Conservation (phyloP, 2,329 filamentous ascomycete species). For the Phaeosphaeria sp. region DNA sequence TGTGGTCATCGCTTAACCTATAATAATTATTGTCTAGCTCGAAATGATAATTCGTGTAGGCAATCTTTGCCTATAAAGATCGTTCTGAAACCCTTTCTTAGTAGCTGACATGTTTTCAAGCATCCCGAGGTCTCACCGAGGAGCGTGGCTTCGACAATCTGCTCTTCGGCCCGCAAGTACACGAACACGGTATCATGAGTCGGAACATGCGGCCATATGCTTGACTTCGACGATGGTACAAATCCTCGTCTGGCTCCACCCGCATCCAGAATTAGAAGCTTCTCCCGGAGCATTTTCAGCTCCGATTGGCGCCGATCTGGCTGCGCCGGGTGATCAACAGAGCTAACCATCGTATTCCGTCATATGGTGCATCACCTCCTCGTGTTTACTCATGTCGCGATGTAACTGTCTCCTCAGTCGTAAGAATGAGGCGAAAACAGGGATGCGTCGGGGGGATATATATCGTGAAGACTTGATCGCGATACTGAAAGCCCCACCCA, state of each 20-base stretch:
- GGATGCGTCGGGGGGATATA: not conserved
- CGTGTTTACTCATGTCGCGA: not conserved
- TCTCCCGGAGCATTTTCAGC: not conserved
- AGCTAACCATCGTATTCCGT: conserved; percentile 1
- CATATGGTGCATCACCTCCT: not conserved
- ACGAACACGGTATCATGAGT: not conserved
- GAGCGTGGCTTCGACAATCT: too few relatives aligned
- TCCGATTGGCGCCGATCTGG: conserved; percentile 2
- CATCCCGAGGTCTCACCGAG: too few relatives aligned
- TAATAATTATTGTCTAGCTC: not conserved
- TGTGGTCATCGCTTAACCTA: not conserved
- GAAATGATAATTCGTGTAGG: not conserved
- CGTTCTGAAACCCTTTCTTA: too few relatives aligned
- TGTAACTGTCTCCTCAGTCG: not conserved
- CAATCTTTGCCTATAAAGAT: too few relatives aligned
- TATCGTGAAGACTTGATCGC: too few relatives aligned
- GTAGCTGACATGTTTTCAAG: too few relatives aligned
- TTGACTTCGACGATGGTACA: not conserved
- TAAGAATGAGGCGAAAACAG: not conserved
- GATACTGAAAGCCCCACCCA: not conserved
- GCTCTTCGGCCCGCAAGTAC: not conserved
- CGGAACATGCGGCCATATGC: not conserved
- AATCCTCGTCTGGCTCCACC: not conserved
- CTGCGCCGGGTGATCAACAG: conserved; percentile 9
- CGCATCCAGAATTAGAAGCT: not conserved